Conservation (phyloP, 805 yeast species). For the Candida sithepensis region DNA sequence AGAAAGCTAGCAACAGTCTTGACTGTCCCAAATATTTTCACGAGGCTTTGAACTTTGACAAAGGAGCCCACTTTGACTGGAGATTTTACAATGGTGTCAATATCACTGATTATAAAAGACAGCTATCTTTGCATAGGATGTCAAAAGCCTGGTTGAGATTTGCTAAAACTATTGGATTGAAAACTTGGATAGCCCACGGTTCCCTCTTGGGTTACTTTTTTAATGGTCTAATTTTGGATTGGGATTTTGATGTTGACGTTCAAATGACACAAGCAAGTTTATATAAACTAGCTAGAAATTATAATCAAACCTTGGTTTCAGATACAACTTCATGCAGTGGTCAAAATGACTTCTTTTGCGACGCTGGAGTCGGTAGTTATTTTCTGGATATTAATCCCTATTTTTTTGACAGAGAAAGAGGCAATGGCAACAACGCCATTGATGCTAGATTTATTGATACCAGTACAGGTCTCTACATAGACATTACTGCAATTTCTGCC, state of each 20-base stretch:
- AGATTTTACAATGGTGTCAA: constrained; percentile 35
- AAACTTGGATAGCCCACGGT: constrained; percentile 65
- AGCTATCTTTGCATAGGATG: constrained; percentile 41
- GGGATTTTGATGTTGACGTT: constrained; percentile 64
- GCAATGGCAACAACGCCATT: constrained; percentile 47
- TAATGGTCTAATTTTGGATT: constrained; percentile 55
- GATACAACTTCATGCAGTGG: constrained; percentile 29
- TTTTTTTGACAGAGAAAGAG: constrained; percentile 34
- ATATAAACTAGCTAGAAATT: constrained; percentile 39
- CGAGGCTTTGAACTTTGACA: constrained; percentile 35
- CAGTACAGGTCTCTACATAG: constrained; percentile 44
- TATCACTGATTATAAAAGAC: constrained; percentile 18
- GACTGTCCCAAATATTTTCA: constrained; percentile 35
- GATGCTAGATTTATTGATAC: constrained; percentile 55
- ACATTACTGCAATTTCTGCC: constrained; percentile 37
- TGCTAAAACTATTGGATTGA: constrained; percentile 38
- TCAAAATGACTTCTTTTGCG: constrained; percentile 14
- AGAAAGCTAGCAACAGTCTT: constrained; percentile 4
- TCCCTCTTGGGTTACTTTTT: constrained; percentile 59
- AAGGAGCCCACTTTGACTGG: constrained; percentile 46
- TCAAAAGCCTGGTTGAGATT: constrained; percentile 53
- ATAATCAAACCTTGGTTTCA: constrained; percentile 47
- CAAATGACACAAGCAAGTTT: constrained; percentile 49
- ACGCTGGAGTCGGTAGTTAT: constrained; percentile 30
- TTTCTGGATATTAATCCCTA: constrained; percentile 34